These are phyloP conservation scores for Setaria italica DNA, from an alignment of 202 grass and related monocot genomes.

Conservation along the genomic window DNA sequence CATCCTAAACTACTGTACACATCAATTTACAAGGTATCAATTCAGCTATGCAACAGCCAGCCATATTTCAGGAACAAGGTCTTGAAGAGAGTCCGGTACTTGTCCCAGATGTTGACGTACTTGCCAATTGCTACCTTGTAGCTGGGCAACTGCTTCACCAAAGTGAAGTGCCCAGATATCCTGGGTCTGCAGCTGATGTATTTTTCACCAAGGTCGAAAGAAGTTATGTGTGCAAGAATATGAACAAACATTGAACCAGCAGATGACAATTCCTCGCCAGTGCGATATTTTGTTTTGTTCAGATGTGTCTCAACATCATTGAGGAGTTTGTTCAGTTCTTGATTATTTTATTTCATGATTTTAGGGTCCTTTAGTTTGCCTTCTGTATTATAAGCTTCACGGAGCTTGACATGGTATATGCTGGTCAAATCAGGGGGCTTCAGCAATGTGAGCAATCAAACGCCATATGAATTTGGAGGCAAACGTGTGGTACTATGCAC, in stretches of 20 bases:
- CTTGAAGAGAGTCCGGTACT: slow-evolving; percentile 64
- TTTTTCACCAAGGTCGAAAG: slow-evolving; percentile 64
- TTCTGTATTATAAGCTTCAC: neutral
- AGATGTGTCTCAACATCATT: slow-evolving; percentile 70
- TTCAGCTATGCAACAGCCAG: neutral
- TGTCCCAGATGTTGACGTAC: slow-evolving; percentile 69
- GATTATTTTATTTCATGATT: neutral
- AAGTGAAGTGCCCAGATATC: slow-evolving; percentile 56
- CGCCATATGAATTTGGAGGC: neutral
- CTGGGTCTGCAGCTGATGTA: slow-evolving; percentile 72
- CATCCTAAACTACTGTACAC: slow-evolving; percentile 35
- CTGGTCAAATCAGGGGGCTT: neutral
- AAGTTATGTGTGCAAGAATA: slow-evolving; percentile 59
- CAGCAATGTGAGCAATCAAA: neutral
- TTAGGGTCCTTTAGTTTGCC: neutral
- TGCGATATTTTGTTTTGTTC: slow-evolving; percentile 55
- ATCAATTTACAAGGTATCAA: neutral
- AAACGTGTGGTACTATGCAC: neutral
- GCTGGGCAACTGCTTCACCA: slow-evolving; percentile 73
- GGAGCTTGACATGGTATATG: neutral
- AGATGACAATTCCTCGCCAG: slow-evolving; percentile 60
- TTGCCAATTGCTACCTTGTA: slow-evolving; percentile 70
- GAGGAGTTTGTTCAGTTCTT: slow-evolving; percentile 54
- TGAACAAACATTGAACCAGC: slow-evolving; percentile 77
- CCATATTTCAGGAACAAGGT: slow-evolving; percentile 61